Evolutionary conservation across 345 rosid species (phyloP).

Genomic region (Eucalyptus guilfoylei): DNA sequence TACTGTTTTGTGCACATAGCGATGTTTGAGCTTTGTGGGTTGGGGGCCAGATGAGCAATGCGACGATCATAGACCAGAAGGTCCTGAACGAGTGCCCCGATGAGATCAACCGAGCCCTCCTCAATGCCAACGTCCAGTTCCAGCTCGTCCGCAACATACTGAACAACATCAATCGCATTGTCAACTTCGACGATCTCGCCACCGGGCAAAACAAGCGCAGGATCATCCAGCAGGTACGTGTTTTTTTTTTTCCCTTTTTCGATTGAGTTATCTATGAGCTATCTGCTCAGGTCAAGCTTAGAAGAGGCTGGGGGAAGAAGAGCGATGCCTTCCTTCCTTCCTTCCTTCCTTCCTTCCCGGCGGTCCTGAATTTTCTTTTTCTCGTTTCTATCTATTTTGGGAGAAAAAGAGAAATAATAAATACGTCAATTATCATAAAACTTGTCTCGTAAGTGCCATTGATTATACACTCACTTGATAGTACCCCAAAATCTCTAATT

Average conservation of each 20-base stretch:
- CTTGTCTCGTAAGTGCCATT: no score
- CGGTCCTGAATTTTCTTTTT: neutral
- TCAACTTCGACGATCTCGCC: slow-evolving; percentile 80
- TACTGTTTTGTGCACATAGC: no score
- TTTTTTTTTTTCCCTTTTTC: no score
- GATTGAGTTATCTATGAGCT: neutral
- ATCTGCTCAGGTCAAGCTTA: no score
- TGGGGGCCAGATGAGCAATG: slow-evolving; percentile 71
- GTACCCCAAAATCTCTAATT: no score
- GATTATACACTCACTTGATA: no score
- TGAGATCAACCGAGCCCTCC: slow-evolving; percentile 85
- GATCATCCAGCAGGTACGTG: no score
- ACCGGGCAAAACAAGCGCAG: slow-evolving; percentile 90
- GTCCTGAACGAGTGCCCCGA: slow-evolving; percentile 73
- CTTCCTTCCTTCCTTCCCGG: neutral
- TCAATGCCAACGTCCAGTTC: slow-evolving; percentile 75
- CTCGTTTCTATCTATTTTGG: no score
- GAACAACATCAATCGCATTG: slow-evolving; percentile 69
- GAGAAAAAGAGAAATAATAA: neutral
- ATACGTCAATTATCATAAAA: no score
- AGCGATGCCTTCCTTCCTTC: neutral
- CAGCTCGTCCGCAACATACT: slow-evolving; percentile 82
- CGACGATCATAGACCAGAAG: slow-evolving; percentile 79
- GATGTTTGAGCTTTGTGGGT: no score
- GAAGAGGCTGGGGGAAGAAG: neutral